Evolutionary conservation across 2,329 filamentous ascomycete species (phyloP), one percentile per base, ranked within the genome.

Genomic region (Phialocephala sp.): DNA sequence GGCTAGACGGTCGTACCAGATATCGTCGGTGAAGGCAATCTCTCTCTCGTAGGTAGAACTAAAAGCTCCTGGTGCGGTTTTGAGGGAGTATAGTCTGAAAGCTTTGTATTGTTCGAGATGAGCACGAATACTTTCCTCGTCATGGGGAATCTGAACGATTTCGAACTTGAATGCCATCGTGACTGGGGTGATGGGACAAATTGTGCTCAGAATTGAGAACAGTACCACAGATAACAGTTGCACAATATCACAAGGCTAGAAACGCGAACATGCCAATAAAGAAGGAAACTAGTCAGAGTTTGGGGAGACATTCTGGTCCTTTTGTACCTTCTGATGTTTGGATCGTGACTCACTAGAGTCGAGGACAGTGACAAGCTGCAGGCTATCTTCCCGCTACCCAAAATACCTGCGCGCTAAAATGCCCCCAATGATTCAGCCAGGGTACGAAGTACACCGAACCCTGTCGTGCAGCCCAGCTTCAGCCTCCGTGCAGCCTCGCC

Each of bases 41-140:
- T 80, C 79, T 61, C 77, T 72, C 35, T 71, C 74, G 63, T 79
- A 77, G 3, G 73, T 80, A 22, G 80, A 80, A 4, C 76, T 76
- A 66, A 80, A 81, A 22, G 76, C 75, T 75, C 73, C 66, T 4
- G 74, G 74, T n/a, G 68, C 66, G 1, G 66, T 65, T 56, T 72
- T 67, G 18, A 74, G 65, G 0, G 71, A 64, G 12, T 72, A 55
- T 14, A 74, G 71, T 60, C 73, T 72, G 58, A 73, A 73, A 1
- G 63, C 66, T 32, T 75, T 75, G 65, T 70, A 71, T 18, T 60
- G 67, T 55, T 70, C 68, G 52, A 72, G 52, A 59, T 66, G 68
- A 37, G 45, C 52, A 41, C 62, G 64, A 35, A 72, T 59, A 63
- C 65, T 66, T 27, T 71, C 69, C 22, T 71, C 68, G 45, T 73